phyloP scores from a whole-genome alignment of 2,329 filamentous ascomycete species.

The Acarospora socialis region DNA sequence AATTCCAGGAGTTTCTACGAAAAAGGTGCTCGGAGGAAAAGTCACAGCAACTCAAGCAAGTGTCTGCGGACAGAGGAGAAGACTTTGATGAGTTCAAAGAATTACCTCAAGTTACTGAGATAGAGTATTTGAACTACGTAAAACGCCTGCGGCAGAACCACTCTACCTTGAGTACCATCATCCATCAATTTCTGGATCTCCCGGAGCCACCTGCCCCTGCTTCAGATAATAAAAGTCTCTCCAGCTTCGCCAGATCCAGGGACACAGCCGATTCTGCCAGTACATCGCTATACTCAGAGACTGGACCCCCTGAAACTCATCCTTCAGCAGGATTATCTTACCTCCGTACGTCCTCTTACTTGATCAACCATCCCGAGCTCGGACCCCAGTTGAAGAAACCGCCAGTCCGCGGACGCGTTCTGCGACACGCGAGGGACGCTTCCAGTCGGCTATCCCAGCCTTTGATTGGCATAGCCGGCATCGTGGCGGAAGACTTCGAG shows the following conservation, averaged over 20 bases:
- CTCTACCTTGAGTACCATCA: conserved; percentile 6
- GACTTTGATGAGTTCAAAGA: neutral
- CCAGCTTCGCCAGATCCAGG: conserved; percentile 16
- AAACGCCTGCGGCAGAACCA: conserved; percentile 11
- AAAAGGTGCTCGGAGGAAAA: conserved; percentile 34
- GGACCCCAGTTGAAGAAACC: conserved; percentile 40
- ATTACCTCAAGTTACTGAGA: conserved; percentile 13
- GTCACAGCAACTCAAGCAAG: conserved; percentile 20
- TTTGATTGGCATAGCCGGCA: conserved; percentile 20
- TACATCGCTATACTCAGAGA: conserved; percentile 34
- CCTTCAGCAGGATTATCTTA: conserved; percentile 51
- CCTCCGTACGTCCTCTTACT: conserved; percentile 39
- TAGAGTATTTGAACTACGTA: conserved; percentile 13
- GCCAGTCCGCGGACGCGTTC: conserved; percentile 37
- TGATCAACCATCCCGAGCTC: conserved; percentile 48
- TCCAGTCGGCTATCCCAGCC: conserved; percentile 23
- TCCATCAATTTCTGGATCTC: conserved; percentile 15
- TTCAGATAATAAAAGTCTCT: conserved; percentile 13
- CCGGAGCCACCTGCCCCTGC: conserved; percentile 3
- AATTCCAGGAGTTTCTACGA: conserved; percentile 43
- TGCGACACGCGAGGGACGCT: conserved; percentile 33
- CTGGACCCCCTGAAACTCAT: conserved; percentile 46
- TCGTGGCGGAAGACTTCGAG: conserved; percentile 10
- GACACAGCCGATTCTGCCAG: conserved; percentile 14
- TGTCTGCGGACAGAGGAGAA: conserved; percentile 9